Conservation (phyloP, 1,284 basidiomycete genomes). For the Cutaneotrichosporon dermatis region DNA sequence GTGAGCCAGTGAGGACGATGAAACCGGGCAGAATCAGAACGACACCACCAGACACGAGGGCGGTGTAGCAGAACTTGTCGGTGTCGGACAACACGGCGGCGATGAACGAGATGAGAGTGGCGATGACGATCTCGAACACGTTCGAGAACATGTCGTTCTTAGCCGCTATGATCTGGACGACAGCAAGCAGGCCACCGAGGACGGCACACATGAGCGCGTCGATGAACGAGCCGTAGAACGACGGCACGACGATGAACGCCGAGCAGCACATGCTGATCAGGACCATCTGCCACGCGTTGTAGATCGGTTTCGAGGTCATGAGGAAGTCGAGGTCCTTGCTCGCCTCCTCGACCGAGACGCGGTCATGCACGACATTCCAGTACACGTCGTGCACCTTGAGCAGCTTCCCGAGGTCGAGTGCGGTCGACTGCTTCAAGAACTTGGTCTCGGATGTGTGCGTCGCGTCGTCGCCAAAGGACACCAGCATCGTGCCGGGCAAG, state of each 20-base stretch:
- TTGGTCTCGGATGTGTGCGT: slow-evolving; percentile 84
- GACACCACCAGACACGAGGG: slow-evolving; percentile 75
- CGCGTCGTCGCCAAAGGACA: slow-evolving; percentile 74
- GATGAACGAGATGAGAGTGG: slow-evolving; percentile 64
- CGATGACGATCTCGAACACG: slow-evolving; percentile 54
- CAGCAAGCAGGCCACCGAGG: slow-evolving; percentile 71
- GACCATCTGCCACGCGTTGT: slow-evolving; percentile 63
- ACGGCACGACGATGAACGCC: slow-evolving; percentile 62
- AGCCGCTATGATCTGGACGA: slow-evolving; percentile 68
- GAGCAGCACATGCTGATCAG: slow-evolving; percentile 78
- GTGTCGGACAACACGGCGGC: slow-evolving; percentile 71
- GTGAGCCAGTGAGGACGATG: slow-evolving; percentile 71
- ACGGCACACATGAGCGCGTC: slow-evolving; percentile 72
- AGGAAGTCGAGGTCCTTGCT: slow-evolving; percentile 66
- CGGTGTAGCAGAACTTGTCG: slow-evolving; percentile 73
- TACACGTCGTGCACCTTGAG: slow-evolving; percentile 71
- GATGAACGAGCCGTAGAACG: slow-evolving; percentile 57
- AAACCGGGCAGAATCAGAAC: slow-evolving; percentile 82
- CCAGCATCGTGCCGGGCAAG: slow-evolving; percentile 74
- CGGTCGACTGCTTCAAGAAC: slow-evolving; percentile 70
- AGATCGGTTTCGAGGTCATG: slow-evolving; percentile 62
- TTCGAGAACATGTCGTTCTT: slow-evolving; percentile 80
- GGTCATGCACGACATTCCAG: slow-evolving; percentile 85
- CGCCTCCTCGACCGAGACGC: slow-evolving; percentile 74
- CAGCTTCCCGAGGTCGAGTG: slow-evolving; percentile 72